A percentile compares a stretch with the other conserved stretches of the same genome.
phyloP scores from a whole-genome alignment of 2,329 filamentous ascomycete species.

The Paraconiothyrium brasiliense region DNA sequence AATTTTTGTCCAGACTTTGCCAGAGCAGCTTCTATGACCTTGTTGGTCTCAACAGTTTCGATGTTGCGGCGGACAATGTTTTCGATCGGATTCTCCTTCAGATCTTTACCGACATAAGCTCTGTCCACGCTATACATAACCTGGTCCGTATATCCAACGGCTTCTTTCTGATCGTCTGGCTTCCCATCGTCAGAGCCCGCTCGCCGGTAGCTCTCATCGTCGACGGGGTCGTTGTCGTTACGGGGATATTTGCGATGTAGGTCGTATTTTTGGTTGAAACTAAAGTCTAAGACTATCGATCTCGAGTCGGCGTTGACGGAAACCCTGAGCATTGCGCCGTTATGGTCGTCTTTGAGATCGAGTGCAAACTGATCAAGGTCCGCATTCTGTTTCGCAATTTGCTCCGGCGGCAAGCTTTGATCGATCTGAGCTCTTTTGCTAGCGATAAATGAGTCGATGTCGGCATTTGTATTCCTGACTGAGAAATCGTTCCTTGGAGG shows the following conservation, averaged over 20 bases:
- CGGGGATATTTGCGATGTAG: background rate
- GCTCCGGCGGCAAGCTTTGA: background rate
- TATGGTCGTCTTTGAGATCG: background rate
- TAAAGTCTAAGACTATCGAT: background rate
- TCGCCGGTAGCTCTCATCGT: background rate
- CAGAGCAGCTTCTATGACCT: constrained; percentile 6
- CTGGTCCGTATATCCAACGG: background rate
- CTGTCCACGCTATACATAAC: constrained; percentile 2
- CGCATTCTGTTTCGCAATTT: background rate
- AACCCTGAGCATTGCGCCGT: background rate
- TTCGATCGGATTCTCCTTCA: background rate
- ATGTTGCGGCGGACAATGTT: constrained; percentile 7
- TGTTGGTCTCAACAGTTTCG: constrained; percentile 6
- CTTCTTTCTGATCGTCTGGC: background rate
- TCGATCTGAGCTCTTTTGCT: background rate
- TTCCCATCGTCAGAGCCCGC: background rate
- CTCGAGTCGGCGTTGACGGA: background rate
- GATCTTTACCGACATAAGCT: background rate
- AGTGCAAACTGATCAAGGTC: background rate
- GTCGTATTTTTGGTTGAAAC: background rate
- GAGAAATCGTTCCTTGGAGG: background rate
- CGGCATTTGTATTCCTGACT: background rate
- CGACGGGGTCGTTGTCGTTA: background rate
- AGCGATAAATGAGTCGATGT: background rate
- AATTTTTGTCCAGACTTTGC: constrained; percentile 1